Base-by-base conservation (phyloP, 768 basidiomycete species). In the Pilatotrama ljubarskyi region DNA sequence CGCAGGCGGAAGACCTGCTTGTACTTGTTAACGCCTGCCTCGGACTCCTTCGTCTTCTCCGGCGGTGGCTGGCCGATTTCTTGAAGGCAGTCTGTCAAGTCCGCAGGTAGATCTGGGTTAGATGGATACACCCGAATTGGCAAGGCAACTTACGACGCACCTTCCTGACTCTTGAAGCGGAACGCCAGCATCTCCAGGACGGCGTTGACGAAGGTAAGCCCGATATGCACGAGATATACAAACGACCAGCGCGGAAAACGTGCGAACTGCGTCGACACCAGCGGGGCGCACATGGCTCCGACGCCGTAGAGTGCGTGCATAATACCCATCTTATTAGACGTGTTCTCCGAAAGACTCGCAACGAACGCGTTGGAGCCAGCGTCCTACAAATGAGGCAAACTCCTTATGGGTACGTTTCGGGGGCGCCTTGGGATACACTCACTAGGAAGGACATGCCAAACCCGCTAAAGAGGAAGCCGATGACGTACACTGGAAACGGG, bases 321-420 rank as follows among this genome's bases (percentile, higher is more conserved):
- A 37, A 56, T 50, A 13, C 58, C 84, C 83, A 92, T 87, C 69
- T 88, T 90, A 0, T 73, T 68, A 59, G 84, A 80, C 0, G 83
- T 69, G 41, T 84, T 78, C n/a, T 79, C 73, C 55, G 78, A 77
- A 7, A 89, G 73, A 44, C 75, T 78, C 1, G 86, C 87, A 15
- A 91, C 82, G 62, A 82, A 91, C 10, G 84, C 86, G 65, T 88
- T 88, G 1, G 87, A 81, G 74, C 88, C 87, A 0, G 88, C 87
- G 59, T 88, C 84, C 84, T 89, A 59, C 46, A n/a, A 2, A 2
- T 24, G 1, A 24, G 5, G 35, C 24, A 4, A n/a, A n/a, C n/a
- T 32, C 29, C 10, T 10, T 10, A 32, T 32, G 29, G 4, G 29
- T 5, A 32, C 5, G 5, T 4, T 32, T 10, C 5, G 29, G 10